Base-by-base conservation (phyloP, 345 rosid species). In the Linum trigynum region DNA sequence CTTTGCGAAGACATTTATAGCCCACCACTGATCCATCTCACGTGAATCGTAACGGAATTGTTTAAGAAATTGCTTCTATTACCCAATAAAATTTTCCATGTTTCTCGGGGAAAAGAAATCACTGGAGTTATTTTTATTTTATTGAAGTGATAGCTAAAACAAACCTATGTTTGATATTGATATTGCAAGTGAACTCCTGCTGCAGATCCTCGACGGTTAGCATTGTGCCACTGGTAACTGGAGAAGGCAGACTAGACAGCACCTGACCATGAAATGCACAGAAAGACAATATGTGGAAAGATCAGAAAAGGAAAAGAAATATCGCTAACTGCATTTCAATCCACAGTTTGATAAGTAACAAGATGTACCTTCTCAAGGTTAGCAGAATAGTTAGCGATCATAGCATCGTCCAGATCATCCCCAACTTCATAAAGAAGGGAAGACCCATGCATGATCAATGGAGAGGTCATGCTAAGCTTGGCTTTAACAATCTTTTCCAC, bases 341-440 rank as follows among this genome's bases (percentile, higher is more conserved):
- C 50, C 68, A 6, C 32, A 66, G 32, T 39, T 35, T 63, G 63
- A 64, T 17, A 56, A 58, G 11, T 7, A 59, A 8, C 23, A 12
- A 37, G 8, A 48, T 53, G 35, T 74, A 95, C 99, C 97, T 90
- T 95, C 71, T 89, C 97, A 37, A 95, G 97, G 78, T 95, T 95
- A 55, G 91, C 84, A 23, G 78, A 81, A 81, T 91, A 95, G 75
- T 82, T 86, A 71, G 89, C 84, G 37, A 80, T 80, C 97, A 80
- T 78, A 60, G 72, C 84, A 60, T 71, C 81, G 53, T 95, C 99
- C 74, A 95, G 97, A 78, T 89, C 99, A 79, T 95, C 99, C 38
- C 99, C 99, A 66, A 84, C 86, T 81, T 94, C 99, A 76, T 87
- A 94, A 68, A 94, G 92, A 79, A 95, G 95, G 15, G 85, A 72